Conservation (phyloP, 257 asterid genomes). For the Gentiana macrophylla region DNA sequence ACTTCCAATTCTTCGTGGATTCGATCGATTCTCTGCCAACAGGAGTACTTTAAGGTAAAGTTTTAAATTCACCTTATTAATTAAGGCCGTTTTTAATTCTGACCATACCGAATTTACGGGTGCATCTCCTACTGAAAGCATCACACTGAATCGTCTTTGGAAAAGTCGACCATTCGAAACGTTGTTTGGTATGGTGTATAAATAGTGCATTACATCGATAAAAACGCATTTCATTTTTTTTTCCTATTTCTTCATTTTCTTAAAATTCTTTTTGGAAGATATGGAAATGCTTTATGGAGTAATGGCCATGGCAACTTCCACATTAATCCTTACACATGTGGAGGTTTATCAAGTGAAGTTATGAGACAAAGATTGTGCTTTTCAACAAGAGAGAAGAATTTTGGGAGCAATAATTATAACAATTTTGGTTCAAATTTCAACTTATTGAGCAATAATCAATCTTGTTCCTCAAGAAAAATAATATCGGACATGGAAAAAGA, state of each 20-base stretch:
- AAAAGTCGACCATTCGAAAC: no score
- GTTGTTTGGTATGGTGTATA: no score
- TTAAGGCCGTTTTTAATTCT: no score
- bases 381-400: slow-evolving; percentile 16
- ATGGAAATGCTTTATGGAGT: slow-evolving; percentile 37
- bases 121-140: no score
- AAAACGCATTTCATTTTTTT: no score
- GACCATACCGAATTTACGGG: no score
- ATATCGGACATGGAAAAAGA: slow-evolving; percentile 17
- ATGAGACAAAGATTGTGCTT: slow-evolving; percentile 20
- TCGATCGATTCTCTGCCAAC: slow-evolving; percentile 34
- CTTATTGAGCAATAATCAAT: slow-evolving; percentile 6
- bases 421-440: slow-evolving; percentile 17
- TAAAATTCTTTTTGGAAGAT: slow-evolving; percentile 14
- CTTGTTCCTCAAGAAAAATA: slow-evolving; percentile 18
- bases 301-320: slow-evolving; percentile 19
- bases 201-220: no score
- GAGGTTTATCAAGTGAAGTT: slow-evolving; percentile 16
- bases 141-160: no score
- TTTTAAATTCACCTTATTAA: no score
- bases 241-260: background rate
- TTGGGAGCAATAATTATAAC: slow-evolving; percentile 15
- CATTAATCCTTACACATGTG: slow-evolving; percentile 21
- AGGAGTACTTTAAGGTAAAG: slow-evolving; percentile 36
- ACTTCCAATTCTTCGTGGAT: slow-evolving; percentile 65